Evolutionary conservation across 441 rosid genomes (phyloP).

Genomic region (Kokia cookei): DNA sequence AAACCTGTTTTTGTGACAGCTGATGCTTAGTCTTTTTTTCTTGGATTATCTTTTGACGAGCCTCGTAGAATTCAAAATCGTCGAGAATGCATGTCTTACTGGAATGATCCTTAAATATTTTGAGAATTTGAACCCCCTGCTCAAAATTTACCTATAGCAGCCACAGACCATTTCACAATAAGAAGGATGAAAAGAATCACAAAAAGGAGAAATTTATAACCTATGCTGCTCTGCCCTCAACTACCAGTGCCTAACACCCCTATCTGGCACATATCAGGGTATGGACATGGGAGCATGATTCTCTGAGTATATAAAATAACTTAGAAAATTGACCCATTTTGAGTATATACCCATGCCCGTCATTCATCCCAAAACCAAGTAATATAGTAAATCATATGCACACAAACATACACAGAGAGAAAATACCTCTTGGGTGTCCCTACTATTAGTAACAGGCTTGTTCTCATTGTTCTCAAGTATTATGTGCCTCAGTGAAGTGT

Average conservation of each 20-base stretch:
- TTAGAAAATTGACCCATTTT: not conserved
- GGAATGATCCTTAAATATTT: slow-evolving; percentile 60
- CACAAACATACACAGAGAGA: not conserved
- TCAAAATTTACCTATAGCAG: slow-evolving; percentile 59
- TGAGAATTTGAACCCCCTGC: slow-evolving; percentile 61
- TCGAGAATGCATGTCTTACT: slow-evolving; percentile 78
- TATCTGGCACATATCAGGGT: not conserved
- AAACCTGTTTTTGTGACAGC: slow-evolving; percentile 65
- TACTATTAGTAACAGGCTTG: slow-evolving; percentile 77
- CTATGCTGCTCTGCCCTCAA: not conserved
- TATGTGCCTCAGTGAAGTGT: slow-evolving; percentile 55
- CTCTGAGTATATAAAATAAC: not conserved
- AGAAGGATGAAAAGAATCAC: not conserved
- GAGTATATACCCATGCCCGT: not conserved
- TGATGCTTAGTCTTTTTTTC: slow-evolving; percentile 68
- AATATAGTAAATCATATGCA: not conserved
- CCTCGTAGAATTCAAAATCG: slow-evolving; percentile 87
- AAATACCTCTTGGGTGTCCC: slow-evolving; percentile 81
- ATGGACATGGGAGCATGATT: not conserved
- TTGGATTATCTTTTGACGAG: slow-evolving; percentile 70
- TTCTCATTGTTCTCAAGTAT: slow-evolving; percentile 59
- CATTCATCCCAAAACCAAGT: not conserved
- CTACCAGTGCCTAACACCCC: not conserved
- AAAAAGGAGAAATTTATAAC: not conserved
- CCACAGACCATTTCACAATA: not conserved